Percentiles rank a stretch among this genome's conserved stretches.
Conservation (phyloP, 495 filamentous ascomycete species). For the Xylaria cubensis region DNA sequence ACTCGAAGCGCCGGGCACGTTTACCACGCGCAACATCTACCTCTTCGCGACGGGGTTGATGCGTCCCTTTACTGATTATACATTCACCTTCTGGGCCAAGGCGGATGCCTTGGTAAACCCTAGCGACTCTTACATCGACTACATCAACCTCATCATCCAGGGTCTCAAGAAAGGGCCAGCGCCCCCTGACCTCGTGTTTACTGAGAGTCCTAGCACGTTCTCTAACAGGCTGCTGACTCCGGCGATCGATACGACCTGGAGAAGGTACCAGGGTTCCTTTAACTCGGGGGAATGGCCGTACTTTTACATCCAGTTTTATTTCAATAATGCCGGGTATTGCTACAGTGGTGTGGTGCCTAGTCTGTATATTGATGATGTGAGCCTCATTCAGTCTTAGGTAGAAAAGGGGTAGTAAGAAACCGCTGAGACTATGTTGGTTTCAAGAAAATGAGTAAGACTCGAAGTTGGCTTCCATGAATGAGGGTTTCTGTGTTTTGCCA, state of each 20-base stretch:
- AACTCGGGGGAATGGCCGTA: constrained; percentile 22
- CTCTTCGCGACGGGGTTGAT: constrained; percentile 16
- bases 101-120: constrained; percentile 2
- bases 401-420: background rate
- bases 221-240: constrained; percentile 8
- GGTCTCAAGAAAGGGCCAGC: constrained; percentile 15
- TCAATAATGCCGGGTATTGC: constrained; percentile 17
- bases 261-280: constrained; percentile 17
- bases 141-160: constrained; percentile 20
- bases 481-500: background rate
- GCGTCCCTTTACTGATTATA: constrained; percentile 14
- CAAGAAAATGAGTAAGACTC: no score
- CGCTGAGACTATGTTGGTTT: no score
- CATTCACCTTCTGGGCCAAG: constrained; percentile 18
- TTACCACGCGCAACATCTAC: constrained; percentile 3
- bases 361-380: constrained; percentile 17
- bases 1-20: background rate
- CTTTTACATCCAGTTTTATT: constrained; percentile 19
- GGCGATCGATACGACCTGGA: constrained; percentile 16
- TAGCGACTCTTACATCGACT: constrained; percentile 13
- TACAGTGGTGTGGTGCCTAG: constrained; percentile 7
- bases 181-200: constrained; percentile 8
- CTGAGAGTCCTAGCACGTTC: constrained; percentile 18
- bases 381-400: constrained; percentile 9
- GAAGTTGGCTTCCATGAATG: no score